Base-by-base conservation (phyloP, 768 basidiomycete genomes). In the Chalciporus sphaerocephalus region DNA sequence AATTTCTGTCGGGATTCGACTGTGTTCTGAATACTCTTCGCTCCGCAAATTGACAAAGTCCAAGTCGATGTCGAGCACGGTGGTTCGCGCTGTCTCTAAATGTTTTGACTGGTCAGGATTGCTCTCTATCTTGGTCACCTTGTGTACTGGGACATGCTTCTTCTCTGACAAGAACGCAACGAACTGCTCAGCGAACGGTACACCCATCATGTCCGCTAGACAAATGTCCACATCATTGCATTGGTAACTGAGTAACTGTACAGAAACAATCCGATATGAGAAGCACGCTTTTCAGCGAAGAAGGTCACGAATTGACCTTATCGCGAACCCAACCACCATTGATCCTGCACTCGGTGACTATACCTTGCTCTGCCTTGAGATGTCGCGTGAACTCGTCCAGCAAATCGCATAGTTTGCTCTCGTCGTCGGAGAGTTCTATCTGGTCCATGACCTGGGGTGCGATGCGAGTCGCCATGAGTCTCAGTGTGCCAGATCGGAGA, bases 321-420 rank as follows among this genome's bases (percentile, higher is more conserved):
- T 99, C 96, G 58, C 96, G 75, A 36, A 98, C 96, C 96, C 96
- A 99, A 16, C 96, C 96, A 15, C 96, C 96, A 10, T 93, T 96
- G 38, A 99, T 89, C 54, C 96, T 78, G 62, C 95, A 95, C 1
- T 79, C 75, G 0, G 81, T 83, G 5, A 67, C 64, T 17, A 81
- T 71, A 9, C 73, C 74, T 40, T 79, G 73, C 25, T 76, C 71
- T 45, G 70, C 62, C 46, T 72, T 74, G 53, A 85, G 68, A 53
- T 77, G 68, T 12, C 62, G 67, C 6, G 84, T 79, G 61, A 87
- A 96, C 47, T 84, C 82, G 60, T 94, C 83, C 42, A 97, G 74
- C n/a, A 94, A 73, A 3, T 69, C 60, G 66, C 89, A 92, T 34
- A 97, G 73, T 23, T 69, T 68, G 44, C 75, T 69, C 67, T 97